Percentiles rank a stretch among this genome's conserved stretches.
Conservation (phyloP, 768 basidiomycete species). For the Phylloporus sp. region DNA sequence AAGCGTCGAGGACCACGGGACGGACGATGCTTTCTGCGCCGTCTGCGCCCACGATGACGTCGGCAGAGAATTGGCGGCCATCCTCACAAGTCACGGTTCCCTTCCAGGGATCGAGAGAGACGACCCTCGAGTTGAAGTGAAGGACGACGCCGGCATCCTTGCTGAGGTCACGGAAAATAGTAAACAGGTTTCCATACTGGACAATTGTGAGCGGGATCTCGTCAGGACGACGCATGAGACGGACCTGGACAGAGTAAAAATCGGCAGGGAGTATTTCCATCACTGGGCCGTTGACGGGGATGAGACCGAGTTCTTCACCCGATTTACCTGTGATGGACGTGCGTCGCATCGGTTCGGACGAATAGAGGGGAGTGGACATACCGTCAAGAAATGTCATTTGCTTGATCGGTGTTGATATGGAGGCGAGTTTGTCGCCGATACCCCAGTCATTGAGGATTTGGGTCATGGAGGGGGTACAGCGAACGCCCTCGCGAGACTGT, state of each 20-base stretch:
- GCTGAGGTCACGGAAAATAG: slow-evolving; percentile 44
- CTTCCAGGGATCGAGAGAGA: slow-evolving; percentile 30
- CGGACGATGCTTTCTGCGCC: slow-evolving; percentile 45
- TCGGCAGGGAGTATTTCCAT: slow-evolving; percentile 42
- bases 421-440: slow-evolving; percentile 38
- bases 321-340: slow-evolving; percentile 31
- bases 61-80: slow-evolving; percentile 41
- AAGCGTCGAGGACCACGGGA: slow-evolving; percentile 28
- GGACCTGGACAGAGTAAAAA: slow-evolving; percentile 43
- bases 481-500: slow-evolving; percentile 36
- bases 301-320: slow-evolving; percentile 40
- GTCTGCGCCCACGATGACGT: slow-evolving; percentile 59
- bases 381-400: slow-evolving; percentile 19
- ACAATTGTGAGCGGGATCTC: not conserved
- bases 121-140: slow-evolving; percentile 37
- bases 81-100: slow-evolving; percentile 30
- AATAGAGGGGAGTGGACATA: not conserved
- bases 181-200: slow-evolving; percentile 50
- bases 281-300: slow-evolving; percentile 42
- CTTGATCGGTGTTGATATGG: slow-evolving; percentile 20
- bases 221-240: slow-evolving; percentile 9
- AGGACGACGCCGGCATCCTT: slow-evolving; percentile 43
- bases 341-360: no score
- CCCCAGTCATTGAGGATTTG: slow-evolving; percentile 52
- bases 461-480: slow-evolving; percentile 55